Base-by-base conservation (phyloP, 176 grass and related monocot genomes). In the Microstegium vimineum region DNA sequence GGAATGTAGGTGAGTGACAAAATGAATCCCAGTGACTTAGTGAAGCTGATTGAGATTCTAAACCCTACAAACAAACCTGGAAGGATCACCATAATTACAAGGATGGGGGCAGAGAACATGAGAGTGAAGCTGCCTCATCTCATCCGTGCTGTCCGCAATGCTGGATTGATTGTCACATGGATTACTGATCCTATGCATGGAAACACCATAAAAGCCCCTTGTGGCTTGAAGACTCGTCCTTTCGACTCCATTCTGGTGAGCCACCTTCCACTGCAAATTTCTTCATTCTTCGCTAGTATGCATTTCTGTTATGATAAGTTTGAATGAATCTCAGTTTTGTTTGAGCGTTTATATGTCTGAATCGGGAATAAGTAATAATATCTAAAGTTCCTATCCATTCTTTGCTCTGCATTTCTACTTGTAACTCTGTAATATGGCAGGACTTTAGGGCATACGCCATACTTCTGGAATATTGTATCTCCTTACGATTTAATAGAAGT, bases 81-180 rank as follows among this genome's bases (percentile, higher is more conserved):
- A 56, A 98, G 95, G 67, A 91, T 98, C 47, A 98, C 95, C 47
- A 92, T 98, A 79, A 98, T 98, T 85, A 86, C 92, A 36, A 94
- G 95, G 75, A 98, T 98, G 95, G 95, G 95, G 14, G 92, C 92
- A 27, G 95, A 94, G 75, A 94, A 98, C 88, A 98, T 98, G 95
- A 90, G 95, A 63, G 95, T 98, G 84, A 98, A 98, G 79, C 76
- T 98, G 66, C 95, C 95, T 37, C 95, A 94, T 71, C 92, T 98
- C 36, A 98, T 98, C 59, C 86, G 96, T 32, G 96, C 93, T 57
- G 93, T 95, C 40, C 93, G 96, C 33, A 79, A 41, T 7, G 83
- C 96, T 64, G 96, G 96, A 56, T 93, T 85, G 85, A 90, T 95
- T 46, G 93, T 95, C 52, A 95, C 96, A 47, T 98, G 96, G 96